Evolutionary conservation across 495 filamentous ascomycete genomes (phyloP).

Genomic region (Pyrenula aspistea): DNA sequence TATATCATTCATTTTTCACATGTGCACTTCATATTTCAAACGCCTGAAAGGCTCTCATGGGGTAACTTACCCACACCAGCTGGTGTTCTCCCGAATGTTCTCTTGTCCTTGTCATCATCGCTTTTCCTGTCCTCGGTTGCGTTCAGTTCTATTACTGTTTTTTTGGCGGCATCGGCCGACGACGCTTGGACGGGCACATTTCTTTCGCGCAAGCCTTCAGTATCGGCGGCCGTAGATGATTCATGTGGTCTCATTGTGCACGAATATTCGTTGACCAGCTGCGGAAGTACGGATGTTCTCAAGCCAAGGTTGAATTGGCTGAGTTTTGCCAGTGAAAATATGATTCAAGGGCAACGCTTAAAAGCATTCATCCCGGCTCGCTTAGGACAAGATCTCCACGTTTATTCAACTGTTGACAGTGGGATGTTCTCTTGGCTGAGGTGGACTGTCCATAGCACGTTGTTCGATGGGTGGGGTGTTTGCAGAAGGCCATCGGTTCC

Average conservation of each 20-base stretch:
- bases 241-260: constrained; percentile 28
- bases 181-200: constrained; percentile 19
- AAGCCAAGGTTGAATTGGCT: background rate
- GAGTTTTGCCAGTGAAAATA: background rate
- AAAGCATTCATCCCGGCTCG: background rate
- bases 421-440: background rate
- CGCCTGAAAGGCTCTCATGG: too few species aligned
- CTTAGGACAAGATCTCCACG: background rate
- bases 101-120: constrained; percentile 41
- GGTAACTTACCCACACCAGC: constrained; percentile 67
- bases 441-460: background rate
- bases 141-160: constrained; percentile 15
- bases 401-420: background rate
- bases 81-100: constrained; percentile 84
- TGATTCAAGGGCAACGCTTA: background rate
- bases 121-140: constrained; percentile 26
- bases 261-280: background rate
- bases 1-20: too few species aligned
- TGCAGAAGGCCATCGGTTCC: background rate
- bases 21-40: background rate
- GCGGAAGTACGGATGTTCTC: background rate
- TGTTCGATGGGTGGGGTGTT: background rate
- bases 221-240: constrained; percentile 25
- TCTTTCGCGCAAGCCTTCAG: constrained; percentile 32
- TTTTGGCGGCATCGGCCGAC: constrained; percentile 16